phyloP scores from a whole-genome alignment of 2,329 filamentous ascomycete species.

The Chaetomiaceae sp. region DNA sequence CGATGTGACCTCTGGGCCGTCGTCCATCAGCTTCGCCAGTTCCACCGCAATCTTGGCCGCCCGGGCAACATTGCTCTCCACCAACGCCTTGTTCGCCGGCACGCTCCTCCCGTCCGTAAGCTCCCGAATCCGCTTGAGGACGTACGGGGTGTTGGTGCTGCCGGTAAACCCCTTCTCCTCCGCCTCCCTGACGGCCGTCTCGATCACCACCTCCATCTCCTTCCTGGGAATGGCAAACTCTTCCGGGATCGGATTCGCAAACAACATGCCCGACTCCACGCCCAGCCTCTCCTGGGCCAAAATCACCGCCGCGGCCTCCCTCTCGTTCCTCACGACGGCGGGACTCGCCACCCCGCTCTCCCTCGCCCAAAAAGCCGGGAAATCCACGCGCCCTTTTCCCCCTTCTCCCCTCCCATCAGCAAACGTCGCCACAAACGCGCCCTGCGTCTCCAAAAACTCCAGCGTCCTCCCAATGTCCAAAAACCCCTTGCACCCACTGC shows the following conservation, averaged over 20 bases:
- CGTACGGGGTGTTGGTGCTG: constrained; percentile 77
- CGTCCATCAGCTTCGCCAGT: constrained; percentile 43
- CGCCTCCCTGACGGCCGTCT: constrained; percentile 61
- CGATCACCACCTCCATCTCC: constrained; percentile 66
- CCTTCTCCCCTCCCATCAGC: constrained; percentile 66
- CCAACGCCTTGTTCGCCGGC: constrained; percentile 64
- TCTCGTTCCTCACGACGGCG: constrained; percentile 65
- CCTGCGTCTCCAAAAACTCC: constrained; percentile 68
- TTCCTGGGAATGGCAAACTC: constrained; percentile 63
- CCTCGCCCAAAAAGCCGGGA: constrained; percentile 88
- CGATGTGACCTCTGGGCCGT: constrained; percentile 9
- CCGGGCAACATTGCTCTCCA: constrained; percentile 48
- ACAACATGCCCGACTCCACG: constrained; percentile 73
- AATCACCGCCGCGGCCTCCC: constrained; percentile 85
- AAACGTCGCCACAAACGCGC: constrained; percentile 83
- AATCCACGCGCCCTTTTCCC: no score
- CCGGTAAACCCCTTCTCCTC: constrained; percentile 62
- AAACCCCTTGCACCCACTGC: constrained; percentile 92
- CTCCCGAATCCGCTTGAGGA: constrained; percentile 73
- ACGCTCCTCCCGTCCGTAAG: constrained; percentile 69
- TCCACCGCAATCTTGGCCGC: constrained; percentile 52
- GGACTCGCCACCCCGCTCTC: constrained; percentile 82
- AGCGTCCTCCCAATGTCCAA: constrained; percentile 86
- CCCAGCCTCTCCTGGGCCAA: constrained; percentile 68
- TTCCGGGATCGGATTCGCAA: constrained; percentile 82